Conservation (phyloP, 495 filamentous ascomycete genomes). For the Podospora didyma region DNA sequence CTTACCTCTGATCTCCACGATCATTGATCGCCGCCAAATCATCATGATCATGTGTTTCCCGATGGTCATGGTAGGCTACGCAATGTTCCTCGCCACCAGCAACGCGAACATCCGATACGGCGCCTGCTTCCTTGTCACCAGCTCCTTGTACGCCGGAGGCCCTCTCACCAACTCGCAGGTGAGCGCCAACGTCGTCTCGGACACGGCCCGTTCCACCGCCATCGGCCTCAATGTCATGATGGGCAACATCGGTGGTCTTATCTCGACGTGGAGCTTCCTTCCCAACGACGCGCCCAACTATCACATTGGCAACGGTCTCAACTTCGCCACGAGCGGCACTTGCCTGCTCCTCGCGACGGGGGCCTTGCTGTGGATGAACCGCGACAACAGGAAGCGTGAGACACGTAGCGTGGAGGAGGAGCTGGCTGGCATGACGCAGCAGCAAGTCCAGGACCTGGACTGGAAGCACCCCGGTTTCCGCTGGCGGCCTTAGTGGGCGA, state of each 20-base stretch:
- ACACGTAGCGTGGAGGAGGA: conserved; percentile 49
- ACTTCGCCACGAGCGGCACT: conserved; percentile 56
- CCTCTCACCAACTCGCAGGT: conserved; percentile 62
- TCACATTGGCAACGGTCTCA: conserved; percentile 69
- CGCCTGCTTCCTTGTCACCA: conserved; percentile 66
- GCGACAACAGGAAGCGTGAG: conserved; percentile 58
- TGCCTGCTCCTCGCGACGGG: conserved; percentile 46
- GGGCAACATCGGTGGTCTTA: conserved; percentile 67
- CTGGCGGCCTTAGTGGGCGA: conserved; percentile 46
- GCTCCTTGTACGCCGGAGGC: conserved; percentile 64
- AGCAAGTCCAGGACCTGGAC: conserved; percentile 62
- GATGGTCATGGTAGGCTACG: conserved; percentile 64
- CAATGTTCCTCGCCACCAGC: conserved; percentile 62
- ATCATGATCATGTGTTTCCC: conserved; percentile 56
- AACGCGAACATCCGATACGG: conserved; percentile 57
- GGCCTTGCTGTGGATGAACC: conserved; percentile 57
- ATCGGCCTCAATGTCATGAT: conserved; percentile 63
- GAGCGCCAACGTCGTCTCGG: conserved; percentile 66
- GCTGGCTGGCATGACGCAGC: conserved; percentile 49
- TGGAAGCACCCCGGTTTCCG: conserved; percentile 71
- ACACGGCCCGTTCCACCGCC: conserved; percentile 62
- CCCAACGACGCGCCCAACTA: conserved; percentile 63
- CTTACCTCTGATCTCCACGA: conserved; percentile 58
- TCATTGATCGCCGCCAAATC: conserved; percentile 54
- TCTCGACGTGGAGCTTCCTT: conserved; percentile 68